phyloP scores from a whole-genome alignment of 2,329 filamentous ascomycete genomes.

The Beauveria sp. region DNA sequence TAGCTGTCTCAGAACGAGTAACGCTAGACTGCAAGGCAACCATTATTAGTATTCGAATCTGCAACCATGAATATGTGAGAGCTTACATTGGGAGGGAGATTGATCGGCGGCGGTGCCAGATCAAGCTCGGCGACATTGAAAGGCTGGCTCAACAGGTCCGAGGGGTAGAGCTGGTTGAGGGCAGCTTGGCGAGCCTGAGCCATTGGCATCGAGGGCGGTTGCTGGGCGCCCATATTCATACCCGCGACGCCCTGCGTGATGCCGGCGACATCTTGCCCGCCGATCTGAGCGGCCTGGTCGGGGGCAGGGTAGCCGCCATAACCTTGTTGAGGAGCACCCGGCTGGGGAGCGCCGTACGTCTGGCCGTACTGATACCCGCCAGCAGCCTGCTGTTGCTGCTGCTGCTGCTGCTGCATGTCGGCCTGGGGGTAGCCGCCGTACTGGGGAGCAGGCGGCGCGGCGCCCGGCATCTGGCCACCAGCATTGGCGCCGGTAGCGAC shows the following conservation, averaged over 20 bases:
- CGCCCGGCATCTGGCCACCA: conserved; percentile 36
- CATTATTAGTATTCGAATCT: conserved; percentile 29
- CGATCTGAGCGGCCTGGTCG: conserved; percentile 41
- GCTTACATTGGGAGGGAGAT: conserved; percentile 85
- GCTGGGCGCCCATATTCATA: conserved; percentile 63
- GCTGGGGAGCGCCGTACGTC: conserved; percentile 36
- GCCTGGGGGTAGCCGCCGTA: conserved; percentile 56
- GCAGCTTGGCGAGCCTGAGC: conserved; percentile 37
- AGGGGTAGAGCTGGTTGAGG: conserved; percentile 85
- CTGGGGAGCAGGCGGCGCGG: conserved; percentile 34
- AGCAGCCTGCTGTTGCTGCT: conserved; percentile 17
- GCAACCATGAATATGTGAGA: not conserved
- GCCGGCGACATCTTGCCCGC: conserved; percentile 48
- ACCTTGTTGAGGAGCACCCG: conserved; percentile 30
- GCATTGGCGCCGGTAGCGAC: conserved; percentile 85
- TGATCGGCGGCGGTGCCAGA: conserved; percentile 80
- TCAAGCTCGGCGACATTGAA: conserved; percentile 93
- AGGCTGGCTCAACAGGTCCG: conserved; percentile 83
- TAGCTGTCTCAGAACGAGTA: conserved; percentile 82
- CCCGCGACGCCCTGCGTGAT: conserved; percentile 80
- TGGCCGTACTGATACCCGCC: conserved; percentile 35
- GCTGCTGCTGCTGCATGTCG: conserved; percentile 33
- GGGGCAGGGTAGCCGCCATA: conserved; percentile 61
- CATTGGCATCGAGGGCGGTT: conserved; percentile 39
- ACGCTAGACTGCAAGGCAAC: conserved; percentile 61